Evolutionary conservation across 2,329 filamentous ascomycete species (phyloP), one percentile per base, ranked within the genome.

Genomic region (Amesomyces nigricolor): DNA sequence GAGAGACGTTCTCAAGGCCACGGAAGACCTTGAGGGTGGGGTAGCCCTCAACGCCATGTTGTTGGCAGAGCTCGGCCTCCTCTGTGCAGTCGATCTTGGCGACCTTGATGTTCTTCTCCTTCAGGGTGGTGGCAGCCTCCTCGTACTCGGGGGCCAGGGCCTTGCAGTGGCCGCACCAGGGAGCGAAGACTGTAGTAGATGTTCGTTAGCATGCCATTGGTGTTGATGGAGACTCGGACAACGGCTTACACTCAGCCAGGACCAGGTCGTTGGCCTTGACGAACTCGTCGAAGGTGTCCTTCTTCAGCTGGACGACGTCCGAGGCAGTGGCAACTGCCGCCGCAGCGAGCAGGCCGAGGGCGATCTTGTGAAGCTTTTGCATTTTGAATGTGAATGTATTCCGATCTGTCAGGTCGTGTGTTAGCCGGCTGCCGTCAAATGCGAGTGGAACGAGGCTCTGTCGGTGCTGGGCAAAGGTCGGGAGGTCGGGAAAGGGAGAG

Each of bases 21-120:
- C 92, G 90, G 91, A 99, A 99, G 76, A 99, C 84, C 86, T 97
- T 99, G 71, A 99, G 84, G 64, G 94, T 99, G 61, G 94, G 94
- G 81, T 99, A 99, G 63, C 94, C 94, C 80, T 97, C 91, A 43
- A 99, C 91, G 61, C 89, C 91, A 68, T 88, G 89, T 66, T 83
- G 78, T 74, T 91, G 83, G 84, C 94, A 99, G 64, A 99, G 87
- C 35, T 95, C 90, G 61, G 85, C 78, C 80, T 99, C 89, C 72
- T 88, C 91, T 69, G 92, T 97, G 82, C 94, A 97, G 79, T 96
- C 92, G 66, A 95, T 75, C 84, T 95, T 94, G 74, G 81, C 87
- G 54, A 95, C 80, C 69, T 81, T 82, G 74, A 94, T 92, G 71
- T 88, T 81, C 84, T 92, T 94, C 75, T 90, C 88, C 81, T 91